Evolutionary conservation across 2,329 filamentous ascomycete species (phyloP).

Genomic region (Fusarium sp.): DNA sequence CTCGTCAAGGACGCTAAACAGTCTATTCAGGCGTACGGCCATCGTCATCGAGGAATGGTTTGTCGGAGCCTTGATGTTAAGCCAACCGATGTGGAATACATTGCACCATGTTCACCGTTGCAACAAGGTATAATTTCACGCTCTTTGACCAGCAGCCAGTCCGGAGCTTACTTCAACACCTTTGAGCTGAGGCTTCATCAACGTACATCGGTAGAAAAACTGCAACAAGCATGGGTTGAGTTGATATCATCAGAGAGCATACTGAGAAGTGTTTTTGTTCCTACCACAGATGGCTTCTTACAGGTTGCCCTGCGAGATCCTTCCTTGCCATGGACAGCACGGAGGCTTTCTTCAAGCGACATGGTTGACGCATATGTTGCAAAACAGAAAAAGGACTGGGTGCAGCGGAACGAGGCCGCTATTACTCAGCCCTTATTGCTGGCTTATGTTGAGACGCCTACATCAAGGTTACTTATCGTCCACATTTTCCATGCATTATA

Average conservation of each 20-base stretch:
- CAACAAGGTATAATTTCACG: slow-evolving; percentile 89
- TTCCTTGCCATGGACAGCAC: slow-evolving; percentile 60
- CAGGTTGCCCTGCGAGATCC: slow-evolving; percentile 73
- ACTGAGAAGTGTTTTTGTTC: slow-evolving; percentile 78
- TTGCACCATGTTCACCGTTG: slow-evolving; percentile 86
- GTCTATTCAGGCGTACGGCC: slow-evolving; percentile 71
- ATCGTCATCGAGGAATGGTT: slow-evolving; percentile 68
- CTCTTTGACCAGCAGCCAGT: slow-evolving; percentile 67
- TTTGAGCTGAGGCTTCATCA: slow-evolving; percentile 72
- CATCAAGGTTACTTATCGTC: slow-evolving; percentile 64
- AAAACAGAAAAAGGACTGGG: slow-evolving; percentile 64
- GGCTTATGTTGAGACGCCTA: slow-evolving; percentile 62
- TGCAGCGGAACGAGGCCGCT: slow-evolving; percentile 59
- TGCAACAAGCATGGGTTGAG: slow-evolving; percentile 70
- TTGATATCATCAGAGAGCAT: slow-evolving; percentile 70
- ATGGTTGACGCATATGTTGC: slow-evolving; percentile 53
- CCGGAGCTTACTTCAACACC: slow-evolving; percentile 79
- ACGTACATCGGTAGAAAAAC: slow-evolving; percentile 57
- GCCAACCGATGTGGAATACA: slow-evolving; percentile 72
- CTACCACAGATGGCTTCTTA: slow-evolving; percentile 80
- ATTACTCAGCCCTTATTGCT: slow-evolving; percentile 39
- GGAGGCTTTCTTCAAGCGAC: slow-evolving; percentile 47
- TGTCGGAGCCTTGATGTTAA: slow-evolving; percentile 66
- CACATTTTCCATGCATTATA: slow-evolving; percentile 90
- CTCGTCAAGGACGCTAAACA: slow-evolving; percentile 67